Evolutionary conservation across 306 rosid genomes (phyloP), one percentile per base, ranked within the genome.

Genomic region (Clitoria ternatea): DNA sequence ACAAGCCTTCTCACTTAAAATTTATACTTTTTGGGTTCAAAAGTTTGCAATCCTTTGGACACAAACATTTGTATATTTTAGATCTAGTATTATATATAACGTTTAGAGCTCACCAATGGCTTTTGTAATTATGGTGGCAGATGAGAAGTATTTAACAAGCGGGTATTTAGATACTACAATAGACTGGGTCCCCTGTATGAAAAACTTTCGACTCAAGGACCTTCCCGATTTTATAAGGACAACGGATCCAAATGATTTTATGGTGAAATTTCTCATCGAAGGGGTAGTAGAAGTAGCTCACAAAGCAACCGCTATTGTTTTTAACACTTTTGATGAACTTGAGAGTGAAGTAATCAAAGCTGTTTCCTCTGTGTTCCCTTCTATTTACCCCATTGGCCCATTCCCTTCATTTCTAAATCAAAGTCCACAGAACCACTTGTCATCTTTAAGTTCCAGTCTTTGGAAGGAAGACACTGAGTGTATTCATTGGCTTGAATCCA

Each of bases 131-230:
- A 4, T 70, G 57, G 60, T 72, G 39, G 45, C 59, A 65, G 74
- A 75, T 75, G 59, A 42, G 23, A 63, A 66, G 30, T 37, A 74
- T 29, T 5, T 65, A 7, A 65, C 66, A 54, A 74, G 65, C 43
- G 73, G 79, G 33, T 53, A 36, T 14, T 22, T 74, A 33, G 79
- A 74, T 3, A 39, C 57, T 0, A 22, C 19, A 26, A 56, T 63
- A 2, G 66, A 74, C 2, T 64, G 72, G 55, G 40, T 74, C n/a
- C 66, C 73, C 9, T 54, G 65, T 1, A 6, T 62, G 48, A 3
- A 53, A 8, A 65, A 64, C 27, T 27, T 74, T 43, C 35, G 65
- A 1, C 15, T 74, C 17, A 63, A 40, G 63, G 55, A 50, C 54
- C 8, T 74, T 2, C 37, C 24, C 1, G 49, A 4, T 3, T 53